A percentile compares a stretch with the other conserved stretches of the same genome.
These are phyloP conservation scores for Psophocarpus tetragonolobus DNA, from an alignment of 306 rosid species.

Conservation along the genomic window DNA sequence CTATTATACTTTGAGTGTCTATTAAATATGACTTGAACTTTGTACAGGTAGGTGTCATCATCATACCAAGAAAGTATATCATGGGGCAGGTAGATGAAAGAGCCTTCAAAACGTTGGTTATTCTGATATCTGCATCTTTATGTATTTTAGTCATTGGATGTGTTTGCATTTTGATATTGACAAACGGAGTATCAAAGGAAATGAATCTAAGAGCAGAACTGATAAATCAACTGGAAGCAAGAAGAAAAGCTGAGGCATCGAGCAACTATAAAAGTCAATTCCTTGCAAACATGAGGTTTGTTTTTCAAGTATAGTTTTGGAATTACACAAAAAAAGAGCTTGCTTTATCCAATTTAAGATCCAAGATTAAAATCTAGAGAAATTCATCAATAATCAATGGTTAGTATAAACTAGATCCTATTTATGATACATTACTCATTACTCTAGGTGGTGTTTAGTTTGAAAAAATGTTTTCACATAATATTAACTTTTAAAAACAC, in stretches of 20 bases:
- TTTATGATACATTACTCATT: too few species aligned
- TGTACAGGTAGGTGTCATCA: conserved; percentile 95
- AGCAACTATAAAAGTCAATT: conserved; percentile 97
- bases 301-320: conserved; percentile 13
- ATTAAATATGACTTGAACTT: conserved; percentile 22
- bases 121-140: conserved; percentile 87
- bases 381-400: neutral
- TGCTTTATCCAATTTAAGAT: neutral
- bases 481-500: too few species aligned
- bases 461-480: too few species aligned
- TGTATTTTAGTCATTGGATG: conserved; percentile 92
- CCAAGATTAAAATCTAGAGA: neutral
- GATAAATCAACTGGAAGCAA: conserved; percentile 92
- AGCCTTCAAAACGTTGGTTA: conserved; percentile 89
- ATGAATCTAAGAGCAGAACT: conserved; percentile 96
- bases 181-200: conserved; percentile 98
- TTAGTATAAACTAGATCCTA: too few species aligned
- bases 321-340: neutral
- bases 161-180: conserved; percentile 86
- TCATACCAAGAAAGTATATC: conserved; percentile 89
- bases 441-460: too few species aligned
- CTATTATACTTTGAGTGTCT: neutral
- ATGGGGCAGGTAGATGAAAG: conserved; percentile 98
- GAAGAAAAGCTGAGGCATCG: conserved; percentile 98
- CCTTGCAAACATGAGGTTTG: conserved; percentile 97